Conservation (phyloP, 129 eudicot species). For the Lactuca saligna region DNA sequence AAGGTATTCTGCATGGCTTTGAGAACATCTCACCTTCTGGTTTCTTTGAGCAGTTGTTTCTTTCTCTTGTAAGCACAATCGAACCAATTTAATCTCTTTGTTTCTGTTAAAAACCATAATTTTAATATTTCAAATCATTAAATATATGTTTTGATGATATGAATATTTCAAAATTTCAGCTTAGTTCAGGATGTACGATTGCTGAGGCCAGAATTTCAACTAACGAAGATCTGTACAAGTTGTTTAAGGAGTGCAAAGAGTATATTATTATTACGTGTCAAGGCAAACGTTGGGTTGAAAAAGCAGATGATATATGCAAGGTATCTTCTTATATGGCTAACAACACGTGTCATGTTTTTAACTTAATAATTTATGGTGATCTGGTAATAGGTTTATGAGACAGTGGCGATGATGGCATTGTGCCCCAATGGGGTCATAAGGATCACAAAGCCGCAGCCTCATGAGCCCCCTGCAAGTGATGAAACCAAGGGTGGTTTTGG, state of each 20-base stretch:
- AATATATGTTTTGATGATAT: background rate
- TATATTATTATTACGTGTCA: conserved; percentile 65
- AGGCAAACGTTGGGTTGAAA: conserved; percentile 63
- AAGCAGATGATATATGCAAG: conserved; percentile 88
- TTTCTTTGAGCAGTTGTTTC: conserved; percentile 81
- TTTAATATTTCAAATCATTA: background rate
- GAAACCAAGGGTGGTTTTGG: conserved; percentile 52
- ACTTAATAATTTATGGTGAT: background rate
- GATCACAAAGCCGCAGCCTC: conserved; percentile 44
- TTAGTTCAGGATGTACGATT: conserved; percentile 70
- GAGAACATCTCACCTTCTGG: conserved; percentile 71
- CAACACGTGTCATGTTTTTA: background rate
- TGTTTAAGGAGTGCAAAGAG: conserved; percentile 80
- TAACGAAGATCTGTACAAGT: conserved; percentile 53
- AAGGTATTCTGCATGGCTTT: conserved; percentile 66
- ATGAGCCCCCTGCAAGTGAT: conserved; percentile 38
- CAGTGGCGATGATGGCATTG: conserved; percentile 68
- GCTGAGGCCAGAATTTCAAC: conserved; percentile 67
- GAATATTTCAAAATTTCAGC: conserved; percentile 43
- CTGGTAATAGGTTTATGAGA: conserved; percentile 70
- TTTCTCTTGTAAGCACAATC: conserved; percentile 69
- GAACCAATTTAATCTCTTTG: background rate
- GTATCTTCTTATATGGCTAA: conserved; percentile 35
- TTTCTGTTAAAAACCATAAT: background rate
- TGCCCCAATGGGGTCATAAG: conserved; percentile 56